These are phyloP conservation scores for Naganishia kalamii DNA, from an alignment of 768 basidiomycete species.

Conservation along the genomic window DNA sequence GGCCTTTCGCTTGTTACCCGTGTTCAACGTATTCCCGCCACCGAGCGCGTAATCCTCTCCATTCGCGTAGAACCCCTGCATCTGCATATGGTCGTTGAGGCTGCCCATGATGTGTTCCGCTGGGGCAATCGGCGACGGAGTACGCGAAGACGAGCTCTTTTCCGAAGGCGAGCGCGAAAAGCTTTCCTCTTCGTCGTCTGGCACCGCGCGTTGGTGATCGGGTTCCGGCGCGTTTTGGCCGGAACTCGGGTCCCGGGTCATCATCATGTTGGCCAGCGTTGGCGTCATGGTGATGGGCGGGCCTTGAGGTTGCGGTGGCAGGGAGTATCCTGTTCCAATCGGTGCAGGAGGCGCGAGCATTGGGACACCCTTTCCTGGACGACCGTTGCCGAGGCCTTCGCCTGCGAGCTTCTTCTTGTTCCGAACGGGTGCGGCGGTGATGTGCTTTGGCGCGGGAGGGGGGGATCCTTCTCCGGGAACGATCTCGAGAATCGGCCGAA, in stretches of 20 bases:
- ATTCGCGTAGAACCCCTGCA: slow-evolving; percentile 6
- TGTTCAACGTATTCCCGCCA: slow-evolving; percentile 8
- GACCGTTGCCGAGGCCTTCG: slow-evolving; percentile 12
- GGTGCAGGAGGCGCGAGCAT: slow-evolving; percentile 5
- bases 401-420: slow-evolving; percentile 39
- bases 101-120: slow-evolving; percentile 13
- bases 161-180: slow-evolving; percentile 30
- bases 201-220: slow-evolving; percentile 24
- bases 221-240: slow-evolving; percentile 33
- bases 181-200: slow-evolving; percentile 29
- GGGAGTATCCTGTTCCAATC: slow-evolving; percentile 14
- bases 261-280: slow-evolving; percentile 11
- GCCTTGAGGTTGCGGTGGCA: background rate
- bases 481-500: slow-evolving; percentile 92
- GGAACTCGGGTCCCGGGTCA: slow-evolving; percentile 2
- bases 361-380: slow-evolving; percentile 3
- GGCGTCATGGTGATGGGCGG: slow-evolving; percentile 1
- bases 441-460: slow-evolving; percentile 83
- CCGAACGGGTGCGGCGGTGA: slow-evolving; percentile 61
- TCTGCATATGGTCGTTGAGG: slow-evolving; percentile 20
- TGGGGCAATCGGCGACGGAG: slow-evolving; percentile 16
- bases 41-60: slow-evolving; percentile 1
- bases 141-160: slow-evolving; percentile 24
- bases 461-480: slow-evolving; percentile 79
- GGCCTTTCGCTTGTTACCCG: slow-evolving; percentile 16